Evolutionary conservation across 2,329 filamentous ascomycete species (phyloP).

Genomic region (Aureobasidium pullulans): DNA sequence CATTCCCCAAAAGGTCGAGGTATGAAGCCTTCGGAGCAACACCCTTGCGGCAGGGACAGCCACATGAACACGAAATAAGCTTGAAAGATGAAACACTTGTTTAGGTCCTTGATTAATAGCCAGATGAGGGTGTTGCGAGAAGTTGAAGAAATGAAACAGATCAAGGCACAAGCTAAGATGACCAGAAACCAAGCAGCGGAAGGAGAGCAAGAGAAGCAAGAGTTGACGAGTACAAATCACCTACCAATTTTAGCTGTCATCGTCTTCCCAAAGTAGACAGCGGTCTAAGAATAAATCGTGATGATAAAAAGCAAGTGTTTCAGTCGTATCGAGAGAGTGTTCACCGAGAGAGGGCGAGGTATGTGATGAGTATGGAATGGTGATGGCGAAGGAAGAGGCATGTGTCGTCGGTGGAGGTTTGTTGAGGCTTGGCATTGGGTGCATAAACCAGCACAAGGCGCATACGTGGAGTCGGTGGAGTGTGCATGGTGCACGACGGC

Average conservation of each 20-base stretch:
- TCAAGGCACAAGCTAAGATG: not conserved
- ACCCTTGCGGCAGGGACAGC: conserved; percentile 22
- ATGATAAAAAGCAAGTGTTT: not conserved
- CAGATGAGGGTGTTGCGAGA: not conserved
- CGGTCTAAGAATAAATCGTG: not conserved
- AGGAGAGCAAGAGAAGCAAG: too few species aligned
- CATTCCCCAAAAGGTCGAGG: conserved; percentile 23
- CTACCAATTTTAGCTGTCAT: too few species aligned
- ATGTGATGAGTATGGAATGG: conserved; percentile 20
- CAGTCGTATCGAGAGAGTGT: not conserved
- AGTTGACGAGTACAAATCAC: too few species aligned
- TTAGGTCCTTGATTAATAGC: not conserved
- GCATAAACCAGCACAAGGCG: conserved; percentile 7
- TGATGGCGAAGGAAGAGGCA: not conserved
- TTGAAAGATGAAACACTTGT: conserved; percentile 3
- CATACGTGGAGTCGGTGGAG: not conserved
- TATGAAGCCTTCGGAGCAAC: conserved; percentile 25
- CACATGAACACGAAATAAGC: conserved; percentile 12
- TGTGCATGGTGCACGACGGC: not conserved
- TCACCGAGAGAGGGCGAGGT: conserved; percentile 1
- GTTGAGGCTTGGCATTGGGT: not conserved
- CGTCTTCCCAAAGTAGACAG: too few species aligned
- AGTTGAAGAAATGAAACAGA: not conserved
- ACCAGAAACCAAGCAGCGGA: too few species aligned
- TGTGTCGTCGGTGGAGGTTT: conserved; percentile 2